Evolutionary conservation across 2,329 filamentous ascomycete species (phyloP), one percentile per base, ranked within the genome.

Genomic region (Acrocalymma vagum): DNA sequence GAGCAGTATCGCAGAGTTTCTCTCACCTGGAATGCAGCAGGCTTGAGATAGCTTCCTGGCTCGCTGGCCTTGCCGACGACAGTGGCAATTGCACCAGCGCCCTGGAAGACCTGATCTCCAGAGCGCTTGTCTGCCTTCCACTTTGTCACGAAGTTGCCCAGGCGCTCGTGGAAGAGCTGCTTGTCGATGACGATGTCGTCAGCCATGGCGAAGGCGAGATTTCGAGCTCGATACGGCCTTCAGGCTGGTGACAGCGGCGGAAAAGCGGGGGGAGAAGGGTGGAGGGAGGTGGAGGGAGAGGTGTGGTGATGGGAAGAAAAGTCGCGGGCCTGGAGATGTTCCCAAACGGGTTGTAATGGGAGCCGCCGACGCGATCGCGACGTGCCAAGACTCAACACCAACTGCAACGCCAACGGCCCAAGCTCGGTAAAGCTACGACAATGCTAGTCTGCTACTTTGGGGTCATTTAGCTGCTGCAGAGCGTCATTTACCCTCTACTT

Each of bases 91-190:
- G 93, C 95, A 53, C 86, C 85, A 54, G 84, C 92, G 65, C 92
- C 93, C 58, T 83, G 85, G 72, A 97, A 99, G 52, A 93, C 75
- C 64, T 84, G 80, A 76, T 95, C 89, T 69, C 88, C 88, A 49
- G 87, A 83, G 66, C 92, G 88, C 78, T 95, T 93, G 79, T 97
- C 93, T 62, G 88, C 85, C 79, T 96, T 97, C 94, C 95, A 99
- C 75, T 90, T 85, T 61, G 88, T 85, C 69, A 92, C 82, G 63
- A 99, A 87, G 67, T 87, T 86, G 57, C 86, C 86, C 57, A 97
- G 82, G 67, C 94, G 92, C 77, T 94, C 92, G 73, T 96, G 92
- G 78, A 99, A 99, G 70, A 85, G 79, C 72, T 87, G 86, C 77
- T 87, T 89, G 78, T 97, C 92, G 78, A 99, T 96, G 76, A 89